Evolutionary conservation across 1,284 basidiomycete species (phyloP).

Genomic region (Wallemia ichthyophaga): DNA sequence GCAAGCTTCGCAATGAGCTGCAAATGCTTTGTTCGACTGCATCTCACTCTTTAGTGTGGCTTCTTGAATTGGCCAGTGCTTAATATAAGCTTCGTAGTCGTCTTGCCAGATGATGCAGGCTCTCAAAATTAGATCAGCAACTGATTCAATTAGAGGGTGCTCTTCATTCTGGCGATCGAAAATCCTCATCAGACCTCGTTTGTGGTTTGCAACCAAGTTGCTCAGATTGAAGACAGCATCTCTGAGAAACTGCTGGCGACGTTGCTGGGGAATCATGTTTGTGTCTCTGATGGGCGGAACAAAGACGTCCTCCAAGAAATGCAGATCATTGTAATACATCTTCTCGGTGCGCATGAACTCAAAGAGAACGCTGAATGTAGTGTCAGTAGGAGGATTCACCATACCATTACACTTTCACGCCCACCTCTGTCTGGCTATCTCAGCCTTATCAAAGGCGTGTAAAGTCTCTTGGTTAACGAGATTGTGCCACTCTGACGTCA

Average conservation of each 20-base stretch:
- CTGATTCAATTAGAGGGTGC: not conserved
- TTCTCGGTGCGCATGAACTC: not conserved
- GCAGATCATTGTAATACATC: not conserved
- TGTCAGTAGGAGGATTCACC: not conserved
- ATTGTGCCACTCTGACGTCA: not conserved
- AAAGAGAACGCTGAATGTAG: not conserved
- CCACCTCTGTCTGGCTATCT: not conserved
- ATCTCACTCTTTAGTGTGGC: not conserved
- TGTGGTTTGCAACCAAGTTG: not conserved
- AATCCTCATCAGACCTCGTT: not conserved
- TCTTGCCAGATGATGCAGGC: not conserved
- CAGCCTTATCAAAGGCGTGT: not conserved
- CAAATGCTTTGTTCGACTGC: not conserved
- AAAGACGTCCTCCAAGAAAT: not conserved
- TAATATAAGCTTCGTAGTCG: not conserved
- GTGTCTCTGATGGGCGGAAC: not conserved
- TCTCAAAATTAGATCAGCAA: not conserved
- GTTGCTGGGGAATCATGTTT: not conserved
- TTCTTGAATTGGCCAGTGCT: not conserved
- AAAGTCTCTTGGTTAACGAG: not conserved
- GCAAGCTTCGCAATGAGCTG: not conserved
- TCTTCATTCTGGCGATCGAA: not conserved
- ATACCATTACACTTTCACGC: not conserved
- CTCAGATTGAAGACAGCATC: not conserved
- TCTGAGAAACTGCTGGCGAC: not conserved